These are phyloP conservation scores for Eudorina sp. DNA, from an alignment of 139 green algal genomes.

Conservation along the genomic window DNA sequence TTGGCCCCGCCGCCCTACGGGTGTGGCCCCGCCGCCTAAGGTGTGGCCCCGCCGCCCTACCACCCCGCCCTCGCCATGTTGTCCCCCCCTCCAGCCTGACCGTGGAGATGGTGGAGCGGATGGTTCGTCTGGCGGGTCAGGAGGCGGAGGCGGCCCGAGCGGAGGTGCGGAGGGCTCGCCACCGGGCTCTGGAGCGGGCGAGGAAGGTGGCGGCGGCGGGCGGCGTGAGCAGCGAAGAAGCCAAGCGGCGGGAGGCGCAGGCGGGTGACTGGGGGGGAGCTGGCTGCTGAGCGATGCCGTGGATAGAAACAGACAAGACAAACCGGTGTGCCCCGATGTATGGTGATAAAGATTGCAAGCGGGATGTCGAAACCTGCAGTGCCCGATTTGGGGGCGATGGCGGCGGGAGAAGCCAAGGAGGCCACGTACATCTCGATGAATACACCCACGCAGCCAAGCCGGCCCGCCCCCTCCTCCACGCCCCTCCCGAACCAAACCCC, in stretches of 20 bases:
- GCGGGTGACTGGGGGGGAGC: not conserved
- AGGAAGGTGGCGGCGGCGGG: not conserved
- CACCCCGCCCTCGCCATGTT: too few relatives aligned
- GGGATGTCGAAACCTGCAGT: too few relatives aligned
- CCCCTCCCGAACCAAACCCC: too few relatives aligned
- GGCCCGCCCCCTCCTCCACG: not conserved
- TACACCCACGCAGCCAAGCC: not conserved
- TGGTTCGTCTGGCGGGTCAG: conserved; percentile 76
- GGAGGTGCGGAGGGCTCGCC: conserved; percentile 71
- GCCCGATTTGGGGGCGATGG: too few relatives aligned
- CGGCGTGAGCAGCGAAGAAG: not conserved
- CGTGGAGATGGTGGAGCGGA: conserved; percentile 51
- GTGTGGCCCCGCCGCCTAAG: too few relatives aligned
- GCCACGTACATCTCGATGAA: not conserved
- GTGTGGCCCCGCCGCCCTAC: too few relatives aligned
- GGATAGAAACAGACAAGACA: too few relatives aligned
- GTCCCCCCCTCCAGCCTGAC: conserved; percentile 12
- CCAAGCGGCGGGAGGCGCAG: conserved; percentile 45
- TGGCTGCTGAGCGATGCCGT: too few relatives aligned
- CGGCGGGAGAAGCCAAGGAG: too few relatives aligned
- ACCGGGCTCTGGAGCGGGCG: conserved; percentile 67
- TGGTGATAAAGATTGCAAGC: too few relatives aligned
- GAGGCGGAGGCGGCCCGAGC: conserved; percentile 79
- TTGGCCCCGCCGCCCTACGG: too few relatives aligned
- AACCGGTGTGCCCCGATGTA: too few relatives aligned